Base-by-base conservation (phyloP, 768 basidiomycete species). In the Chalciporus pseudorubinellus region DNA sequence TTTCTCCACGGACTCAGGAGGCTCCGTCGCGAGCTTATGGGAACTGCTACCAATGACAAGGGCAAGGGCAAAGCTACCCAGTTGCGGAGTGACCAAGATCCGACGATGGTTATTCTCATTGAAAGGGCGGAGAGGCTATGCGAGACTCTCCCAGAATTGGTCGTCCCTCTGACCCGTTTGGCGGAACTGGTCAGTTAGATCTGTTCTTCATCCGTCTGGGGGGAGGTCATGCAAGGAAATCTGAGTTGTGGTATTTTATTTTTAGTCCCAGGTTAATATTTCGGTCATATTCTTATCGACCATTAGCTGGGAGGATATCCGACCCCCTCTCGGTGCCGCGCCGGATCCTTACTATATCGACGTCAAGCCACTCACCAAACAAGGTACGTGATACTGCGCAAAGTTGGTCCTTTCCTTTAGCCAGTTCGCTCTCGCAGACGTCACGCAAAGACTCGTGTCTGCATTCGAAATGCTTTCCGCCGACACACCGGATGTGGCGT, bases 271-370 rank as follows among this genome's bases (percentile, higher is more conserved):
- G 47, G 65, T 85, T 9, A 78, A 83, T 24, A 56, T 90, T 26
- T 77, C 76, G 2, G 78, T 83, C 0, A 70, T 91, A 5, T 76
- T 89, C 44, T 60, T 87, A 16, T 90, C 88, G 2, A 76, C 78
- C 45, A 74, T 79, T 9, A 74, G 75, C 13, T 92, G 90, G 89
- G 80, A 84, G 46, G 81, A 87, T 52, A 77, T 89, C 43, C 77
- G 80, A n/a, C 88, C 87, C 2, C 66, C 82, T 0, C 65, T 85
- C 1, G 87, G 86, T 8, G 83, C 85, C 6, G 78, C 87, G 3
- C 81, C 83, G 1, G 86, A 89, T 58, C 90, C 90, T 0, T 89
- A 82, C 59, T 81, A 79, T 59, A 62, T 91, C 19, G 79, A 84
- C 51, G 69, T 87, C 0, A 67, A 73, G 1, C 72, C 79, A 4